Evolutionary conservation across 2,329 filamentous ascomycete species (phyloP).

Genomic region (Shiraia bambusicola): DNA sequence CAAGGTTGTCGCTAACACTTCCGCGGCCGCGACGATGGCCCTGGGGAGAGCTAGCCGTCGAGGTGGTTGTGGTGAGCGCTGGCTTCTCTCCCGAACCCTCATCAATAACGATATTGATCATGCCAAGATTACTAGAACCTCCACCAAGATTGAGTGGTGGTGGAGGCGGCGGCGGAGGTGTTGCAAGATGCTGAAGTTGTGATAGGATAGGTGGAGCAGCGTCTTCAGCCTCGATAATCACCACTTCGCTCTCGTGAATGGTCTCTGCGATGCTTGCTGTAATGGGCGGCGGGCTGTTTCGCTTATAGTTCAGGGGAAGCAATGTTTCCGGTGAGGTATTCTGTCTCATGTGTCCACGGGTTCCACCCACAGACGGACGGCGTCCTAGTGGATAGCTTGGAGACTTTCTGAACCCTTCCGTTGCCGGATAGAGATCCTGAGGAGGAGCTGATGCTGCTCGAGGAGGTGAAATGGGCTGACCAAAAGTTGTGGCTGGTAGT

Average conservation of each 20-base stretch:
- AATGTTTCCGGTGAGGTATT: constrained; percentile 47
- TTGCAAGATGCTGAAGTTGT: constrained; percentile 62
- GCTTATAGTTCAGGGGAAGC: constrained; percentile 40
- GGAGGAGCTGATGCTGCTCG: constrained; percentile 53
- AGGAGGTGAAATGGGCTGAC: constrained; percentile 40
- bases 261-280: constrained; percentile 58
- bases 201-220: constrained; percentile 55
- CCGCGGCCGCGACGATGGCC: constrained; percentile 56
- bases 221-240: constrained; percentile 48
- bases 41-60: constrained; percentile 41
- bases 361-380: constrained; percentile 41
- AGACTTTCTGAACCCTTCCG: constrained; percentile 22
- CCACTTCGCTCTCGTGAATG: constrained; percentile 47
- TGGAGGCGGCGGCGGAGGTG: constrained; percentile 50
- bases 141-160: constrained; percentile 22
- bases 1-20: constrained; percentile 60
- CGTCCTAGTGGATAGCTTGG: constrained; percentile 32
- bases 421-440: constrained; percentile 41
- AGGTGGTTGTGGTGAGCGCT: constrained; percentile 24
- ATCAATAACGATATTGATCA: constrained; percentile 52
- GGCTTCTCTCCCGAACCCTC: constrained; percentile 35
- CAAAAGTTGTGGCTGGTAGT: constrained; percentile 51
- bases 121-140: constrained; percentile 33
- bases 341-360: constrained; percentile 44
- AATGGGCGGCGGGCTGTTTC: constrained; percentile 44